A percentile compares a stretch with the other conserved stretches of the same genome.
phyloP scores from a whole-genome alignment of 2,329 filamentous ascomycete genomes.

The Fusarium sublunatum region DNA sequence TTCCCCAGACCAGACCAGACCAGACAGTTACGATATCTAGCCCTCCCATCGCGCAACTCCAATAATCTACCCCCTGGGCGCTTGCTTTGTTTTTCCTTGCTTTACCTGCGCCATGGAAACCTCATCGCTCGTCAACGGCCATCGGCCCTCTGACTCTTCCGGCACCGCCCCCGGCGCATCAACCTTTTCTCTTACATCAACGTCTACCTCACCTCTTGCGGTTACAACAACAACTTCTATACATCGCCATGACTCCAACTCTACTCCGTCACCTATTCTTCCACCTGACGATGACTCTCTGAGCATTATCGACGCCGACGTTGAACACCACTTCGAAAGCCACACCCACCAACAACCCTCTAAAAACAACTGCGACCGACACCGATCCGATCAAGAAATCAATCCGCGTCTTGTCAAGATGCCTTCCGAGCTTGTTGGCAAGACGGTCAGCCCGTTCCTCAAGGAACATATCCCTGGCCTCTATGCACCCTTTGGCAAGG shows the following conservation, averaged over 20 bases:
- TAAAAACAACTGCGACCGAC: conserved; percentile 62
- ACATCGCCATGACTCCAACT: conserved; percentile 39
- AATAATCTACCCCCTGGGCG: conserved; percentile 32
- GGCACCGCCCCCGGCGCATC: conserved; percentile 16
- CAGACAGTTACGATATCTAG: conserved; percentile 46
- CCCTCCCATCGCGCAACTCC: conserved; percentile 47
- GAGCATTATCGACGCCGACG: conserved; percentile 26
- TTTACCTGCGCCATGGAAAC: conserved; percentile 43
- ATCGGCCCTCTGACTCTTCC: conserved; percentile 38
- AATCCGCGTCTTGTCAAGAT: conserved; percentile 65
- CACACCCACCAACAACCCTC: conserved; percentile 45
- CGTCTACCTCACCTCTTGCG: conserved; percentile 31
- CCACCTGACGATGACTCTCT: conserved; percentile 27
- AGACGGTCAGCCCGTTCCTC: conserved; percentile 88
- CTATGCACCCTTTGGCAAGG: conserved; percentile 82
- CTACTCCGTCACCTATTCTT: conserved; percentile 24
- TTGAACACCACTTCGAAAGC: conserved; percentile 20
- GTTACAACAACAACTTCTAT: conserved; percentile 18
- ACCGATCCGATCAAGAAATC: conserved; percentile 62
- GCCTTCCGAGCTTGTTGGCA: conserved; percentile 74
- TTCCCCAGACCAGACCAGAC: conserved; percentile 41
- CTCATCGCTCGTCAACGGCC: conserved; percentile 44
- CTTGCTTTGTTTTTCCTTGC: conserved; percentile 26
- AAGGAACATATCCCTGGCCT: conserved; percentile 89
- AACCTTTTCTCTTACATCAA: conserved; percentile 19